Base-by-base conservation (phyloP, 768 basidiomycete species). In the Dentipellis sp. region DNA sequence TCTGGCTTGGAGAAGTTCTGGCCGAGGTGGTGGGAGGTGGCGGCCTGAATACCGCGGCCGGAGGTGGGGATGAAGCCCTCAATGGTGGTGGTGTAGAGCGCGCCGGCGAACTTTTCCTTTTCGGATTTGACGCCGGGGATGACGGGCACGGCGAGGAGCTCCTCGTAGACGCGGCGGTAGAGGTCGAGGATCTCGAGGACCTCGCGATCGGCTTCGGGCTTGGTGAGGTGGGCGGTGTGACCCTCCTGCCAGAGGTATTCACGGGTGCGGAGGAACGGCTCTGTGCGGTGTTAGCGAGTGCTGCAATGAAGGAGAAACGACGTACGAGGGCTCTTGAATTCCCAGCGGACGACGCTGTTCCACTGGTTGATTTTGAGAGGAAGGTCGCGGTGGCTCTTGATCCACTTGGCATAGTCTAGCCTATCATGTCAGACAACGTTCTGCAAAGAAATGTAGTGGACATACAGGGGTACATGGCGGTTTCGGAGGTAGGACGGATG, bases 221-320 rank as follows among this genome's bases (percentile, higher is more conserved):
- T 88, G 62, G 88, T 91, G 46, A 94, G 78, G 71, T 88, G 84
- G 3, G 97, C 95, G 9, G 97, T 98, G 75, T 99, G 97, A 38
- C 97, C 97, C 72, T 99, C 97, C 74, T 99, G 97, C 97, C 97
- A 99, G n/a, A 99, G 77, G 80, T 97, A 99, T 74, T 99, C 97
- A 68, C 97, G 91, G 2, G 97, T 98, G 55, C 97, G 93, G 38
- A 99, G 81, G 88, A 99, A 99, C 8, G 97, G 97, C 70, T 99
- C 88, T 91, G 67, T 37, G 53, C 17, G 12, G 29, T 22, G 19
- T 36, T 36, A 56, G 37, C 19, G 6, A 35, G 21, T n/a, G 34
- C 35, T 55, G 7, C n/a, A 21, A 57, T 55, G 4, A 10, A 40
- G 10, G 16, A 17, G 10, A 47, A 14, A n/a, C n/a, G n/a, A 21